Conservation (phyloP, 225 moss, liverwort and hornwort species). For the Bryoerythrophyllum caledonicum region DNA sequence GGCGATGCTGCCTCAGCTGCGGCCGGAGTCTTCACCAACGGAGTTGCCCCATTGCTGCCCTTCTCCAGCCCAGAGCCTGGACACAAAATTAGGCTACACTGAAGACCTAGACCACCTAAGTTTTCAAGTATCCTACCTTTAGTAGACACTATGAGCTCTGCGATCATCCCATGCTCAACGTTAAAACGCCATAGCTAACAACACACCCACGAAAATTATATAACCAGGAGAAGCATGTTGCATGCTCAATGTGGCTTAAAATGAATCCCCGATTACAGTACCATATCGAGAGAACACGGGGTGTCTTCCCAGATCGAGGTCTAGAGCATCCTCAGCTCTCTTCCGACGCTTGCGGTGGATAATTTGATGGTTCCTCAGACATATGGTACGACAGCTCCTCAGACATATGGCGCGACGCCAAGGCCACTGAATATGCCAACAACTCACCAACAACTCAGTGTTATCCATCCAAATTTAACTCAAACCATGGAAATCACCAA, state of each 20-base stretch:
- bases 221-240: constrained; percentile 34
- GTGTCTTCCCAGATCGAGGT: constrained; percentile 88
- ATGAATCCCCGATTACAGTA: constrained; percentile 63
- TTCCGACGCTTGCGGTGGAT: constrained; percentile 64
- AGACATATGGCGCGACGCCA: too few relatives aligned
- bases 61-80: too few relatives aligned
- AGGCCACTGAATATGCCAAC: too few relatives aligned
- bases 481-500: too few relatives aligned
- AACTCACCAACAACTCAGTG: too few relatives aligned
- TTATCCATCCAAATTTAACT: too few relatives aligned
- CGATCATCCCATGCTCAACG: constrained; percentile 39
- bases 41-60: too few relatives aligned
- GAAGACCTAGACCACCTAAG: constrained; percentile 28
- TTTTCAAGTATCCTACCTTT: constrained; percentile 23
- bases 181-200: constrained; percentile 32
- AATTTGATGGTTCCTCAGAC: constrained; percentile 55
- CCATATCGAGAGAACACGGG: constrained; percentile 98
- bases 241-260: constrained; percentile 44
- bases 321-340: constrained; percentile 66
- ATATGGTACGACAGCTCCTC: too few relatives aligned
- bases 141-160: constrained; percentile 36
- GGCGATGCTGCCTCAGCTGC: too few relatives aligned
- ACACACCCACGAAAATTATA: constrained; percentile 28
- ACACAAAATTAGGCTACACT: constrained; percentile 25
- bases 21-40: too few relatives aligned